Percentiles rank a stretch among this genome's conserved stretches.
phyloP scores from a whole-genome alignment of 257 asterid genomes.

The Ajuga chamaepitys region DNA sequence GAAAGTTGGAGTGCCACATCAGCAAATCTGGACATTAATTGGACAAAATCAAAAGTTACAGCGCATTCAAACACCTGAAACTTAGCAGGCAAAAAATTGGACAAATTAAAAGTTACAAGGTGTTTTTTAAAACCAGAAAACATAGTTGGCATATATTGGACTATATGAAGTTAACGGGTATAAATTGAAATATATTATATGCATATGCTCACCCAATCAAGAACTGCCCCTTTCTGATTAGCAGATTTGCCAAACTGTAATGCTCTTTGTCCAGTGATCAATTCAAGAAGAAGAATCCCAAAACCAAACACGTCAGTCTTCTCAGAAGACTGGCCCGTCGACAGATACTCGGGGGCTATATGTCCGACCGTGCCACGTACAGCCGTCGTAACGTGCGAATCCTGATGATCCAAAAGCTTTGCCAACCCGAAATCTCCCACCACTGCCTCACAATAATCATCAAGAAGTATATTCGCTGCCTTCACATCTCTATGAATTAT shows the following conservation, averaged over 20 bases:
- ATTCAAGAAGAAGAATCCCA: constrained; percentile 88
- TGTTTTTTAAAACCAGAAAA: no score
- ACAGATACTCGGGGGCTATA: constrained; percentile 93
- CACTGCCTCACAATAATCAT: constrained; percentile 91
- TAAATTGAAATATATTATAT: not conserved
- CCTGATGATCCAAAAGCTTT: constrained; percentile 91
- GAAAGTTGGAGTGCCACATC: no score
- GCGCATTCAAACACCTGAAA: no score
- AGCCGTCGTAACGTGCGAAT: constrained; percentile 94
- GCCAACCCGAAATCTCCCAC: constrained; percentile 98
- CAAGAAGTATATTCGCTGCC: constrained; percentile 93
- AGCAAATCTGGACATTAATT: no score
- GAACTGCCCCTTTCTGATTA: constrained; percentile 86
- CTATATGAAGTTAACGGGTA: no score
- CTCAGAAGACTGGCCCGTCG: constrained; percentile 97
- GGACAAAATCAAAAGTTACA: no score
- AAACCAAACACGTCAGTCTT: constrained; percentile 98
- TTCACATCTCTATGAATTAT: constrained; percentile 94
- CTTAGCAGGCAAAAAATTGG: no score
- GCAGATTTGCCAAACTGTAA: constrained; percentile 80
- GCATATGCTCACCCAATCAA: constrained; percentile 73
- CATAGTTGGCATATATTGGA: no score
- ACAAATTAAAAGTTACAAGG: no score
- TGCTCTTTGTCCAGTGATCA: constrained; percentile 89
- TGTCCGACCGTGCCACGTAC: constrained; percentile 99